Base-by-base conservation (phyloP, 2,329 filamentous ascomycete genomes). In the Sporothrix sp. region DNA sequence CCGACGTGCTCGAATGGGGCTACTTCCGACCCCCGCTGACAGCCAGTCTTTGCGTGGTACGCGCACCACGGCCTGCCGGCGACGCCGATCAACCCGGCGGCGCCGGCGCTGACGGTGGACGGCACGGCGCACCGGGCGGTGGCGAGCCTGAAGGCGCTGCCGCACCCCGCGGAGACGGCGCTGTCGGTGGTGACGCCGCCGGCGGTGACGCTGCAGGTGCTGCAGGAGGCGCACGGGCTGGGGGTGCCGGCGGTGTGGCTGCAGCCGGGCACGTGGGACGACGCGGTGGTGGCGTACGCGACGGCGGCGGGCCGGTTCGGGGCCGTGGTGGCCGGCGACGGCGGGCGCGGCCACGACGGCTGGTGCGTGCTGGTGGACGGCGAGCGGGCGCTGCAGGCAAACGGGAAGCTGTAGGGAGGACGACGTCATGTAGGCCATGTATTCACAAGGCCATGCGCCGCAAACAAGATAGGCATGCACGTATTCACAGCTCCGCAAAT, bases 321-420 rank as follows among this genome's bases (percentile, higher is more conserved):
- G 57, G 80, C 81, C 33, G 84, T 88, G 32, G 83, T 87, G 37
- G 79, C 73, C 55, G 81, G 75, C 7, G 71, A 82, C 33, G 80
- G 82, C 25, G 81, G 82, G 23, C 62, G 67, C 25, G 85, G 85
- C 7, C 66, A 70, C 45, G 85, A 90, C 61, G 88, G 88, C 1
- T 94, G 87, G 85, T 95, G 88, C 67, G 84, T 95, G 21, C 72
- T 95, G 39, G 86, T 94, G 10, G 87, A 95, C 65, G 88, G 88
- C 0, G 85, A 90, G 58, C 70, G 66, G 61, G 81, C 78, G 1
- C 59, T 84, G 59, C 72, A 70, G 61, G 71, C 65, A 35, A 77
- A 72, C 16, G 79, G 76, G 27, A 81, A 78, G 67, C 61, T 52
- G 37, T 52, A 37, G 52, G 21, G 32, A 20, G n/a, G n/a, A 20